Base-by-base conservation (phyloP, 148 eudicot species). In the Rhododendron mucronatum region DNA sequence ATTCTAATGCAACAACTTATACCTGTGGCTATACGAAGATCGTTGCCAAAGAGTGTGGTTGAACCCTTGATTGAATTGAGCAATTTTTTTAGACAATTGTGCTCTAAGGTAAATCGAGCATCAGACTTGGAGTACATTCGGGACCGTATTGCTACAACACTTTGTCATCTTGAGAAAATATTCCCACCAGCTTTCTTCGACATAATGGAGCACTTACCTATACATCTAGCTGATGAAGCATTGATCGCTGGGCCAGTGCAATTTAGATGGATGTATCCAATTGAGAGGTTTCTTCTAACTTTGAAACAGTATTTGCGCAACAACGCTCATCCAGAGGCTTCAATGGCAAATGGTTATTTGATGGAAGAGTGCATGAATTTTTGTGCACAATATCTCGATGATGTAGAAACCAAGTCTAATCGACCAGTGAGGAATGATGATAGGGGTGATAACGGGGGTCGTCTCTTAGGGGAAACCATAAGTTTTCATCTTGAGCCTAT, bases 321-420 rank as follows among this genome's bases (percentile, higher is more conserved):
- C 26, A 12, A 51, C n/a, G 84, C 86, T 57, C 77, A 48, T 77
- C 90, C 86, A 4, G 88, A 89, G 76, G 89, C 65, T 16, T 89
- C 82, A 1, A 87, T 86, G 8, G 83, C 90, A 0, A 84, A 84
- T 57, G 88, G 87, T 11, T 85, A 83, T 44, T 15, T 87, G 2
- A 81, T 80, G 78, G 45, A 73, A 73, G 78, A 73, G 2, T 73
- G 23, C 44, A 73, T 73, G 78, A 73, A 33, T 73, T 33, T 79
- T 82, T 89, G 75, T 84, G 87, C 77, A 59, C 84, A 78, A 18
- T 87, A 87, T 85, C 57, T 87, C 0, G 26, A 59, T 63, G 85
- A 85, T 44, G 18, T 35, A 4, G 78, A 73, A 73, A 35, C 21
- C 7, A 73, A 73, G 39, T 73, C 44, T 15, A 73, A 12, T 33